phyloP scores from a whole-genome alignment of 768 basidiomycete species.

The Strobilomyces echinocephalus region DNA sequence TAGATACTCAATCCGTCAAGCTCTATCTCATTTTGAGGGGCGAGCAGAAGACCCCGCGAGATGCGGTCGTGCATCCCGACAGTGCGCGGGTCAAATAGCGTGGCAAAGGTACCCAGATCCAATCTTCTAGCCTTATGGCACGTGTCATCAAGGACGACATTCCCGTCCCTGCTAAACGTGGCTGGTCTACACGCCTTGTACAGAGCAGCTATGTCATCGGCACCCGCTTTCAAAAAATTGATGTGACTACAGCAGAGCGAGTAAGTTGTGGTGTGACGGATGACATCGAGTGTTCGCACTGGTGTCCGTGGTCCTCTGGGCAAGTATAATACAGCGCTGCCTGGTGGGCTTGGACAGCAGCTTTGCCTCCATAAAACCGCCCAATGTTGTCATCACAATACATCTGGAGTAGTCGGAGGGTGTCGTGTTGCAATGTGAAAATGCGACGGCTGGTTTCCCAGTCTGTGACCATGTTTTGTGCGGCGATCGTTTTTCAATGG shows the following conservation, averaged over 20 bases:
- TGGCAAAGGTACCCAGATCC: background rate
- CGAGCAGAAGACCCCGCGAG: background rate
- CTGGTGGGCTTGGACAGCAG: no score
- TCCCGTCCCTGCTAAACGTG: background rate
- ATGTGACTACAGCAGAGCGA: background rate
- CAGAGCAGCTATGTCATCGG: background rate
- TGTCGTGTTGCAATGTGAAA: no score
- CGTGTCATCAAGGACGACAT: background rate
- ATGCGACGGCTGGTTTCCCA: no score
- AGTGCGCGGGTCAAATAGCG: background rate
- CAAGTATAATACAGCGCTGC: no score
- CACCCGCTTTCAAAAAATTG: background rate
- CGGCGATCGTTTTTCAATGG: no score
- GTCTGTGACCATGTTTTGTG: no score
- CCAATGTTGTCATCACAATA: no score
- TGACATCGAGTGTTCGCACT: no score
- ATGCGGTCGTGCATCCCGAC: background rate
- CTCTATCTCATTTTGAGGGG: background rate
- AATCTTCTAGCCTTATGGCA: background rate
- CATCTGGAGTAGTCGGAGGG: no score
- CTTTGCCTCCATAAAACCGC: no score
- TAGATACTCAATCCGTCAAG: background rate
- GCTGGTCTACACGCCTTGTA: background rate
- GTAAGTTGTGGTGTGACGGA: no score
- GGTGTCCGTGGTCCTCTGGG: no score